Evolutionary conservation across 257 asterid species (phyloP).

Genomic region (Penstemon newberryi): DNA sequence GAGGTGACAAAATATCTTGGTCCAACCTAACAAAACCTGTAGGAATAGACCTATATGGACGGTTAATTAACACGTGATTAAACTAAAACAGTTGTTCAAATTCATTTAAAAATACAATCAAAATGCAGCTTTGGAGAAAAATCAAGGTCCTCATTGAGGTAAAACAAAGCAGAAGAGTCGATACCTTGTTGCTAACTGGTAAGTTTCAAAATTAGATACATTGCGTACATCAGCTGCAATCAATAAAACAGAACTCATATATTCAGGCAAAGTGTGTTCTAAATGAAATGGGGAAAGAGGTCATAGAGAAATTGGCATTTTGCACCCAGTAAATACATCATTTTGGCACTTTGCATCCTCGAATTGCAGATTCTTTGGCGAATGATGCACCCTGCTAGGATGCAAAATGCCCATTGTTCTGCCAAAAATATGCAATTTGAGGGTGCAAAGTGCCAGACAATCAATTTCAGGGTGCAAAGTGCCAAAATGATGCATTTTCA

Average conservation of each 20-base stretch:
- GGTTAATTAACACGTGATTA: slow-evolving; percentile 32
- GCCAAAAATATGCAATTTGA: too few species aligned
- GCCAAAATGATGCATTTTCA: too few species aligned
- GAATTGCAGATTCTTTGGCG: too few species aligned
- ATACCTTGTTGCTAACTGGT: slow-evolving; percentile 63
- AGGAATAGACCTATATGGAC: slow-evolving; percentile 57
- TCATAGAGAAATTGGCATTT: not conserved
- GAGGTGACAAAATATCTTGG: slow-evolving; percentile 86
- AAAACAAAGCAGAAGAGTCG: slow-evolving; percentile 4
- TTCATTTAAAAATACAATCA: slow-evolving; percentile 3
- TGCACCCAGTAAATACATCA: too few species aligned
- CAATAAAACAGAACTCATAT: slow-evolving; percentile 11
- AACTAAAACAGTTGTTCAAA: slow-evolving; percentile 18
- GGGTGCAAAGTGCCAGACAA: too few species aligned
- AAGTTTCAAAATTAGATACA: slow-evolving; percentile 56
- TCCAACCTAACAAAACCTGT: slow-evolving; percentile 81
- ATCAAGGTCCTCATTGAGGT: not conserved
- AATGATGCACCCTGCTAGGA: too few species aligned
- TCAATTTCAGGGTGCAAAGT: too few species aligned
- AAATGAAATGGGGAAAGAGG: not conserved
- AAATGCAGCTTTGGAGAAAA: not conserved
- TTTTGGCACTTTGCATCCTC: too few species aligned
- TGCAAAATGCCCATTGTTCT: too few species aligned
- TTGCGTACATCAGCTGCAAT: slow-evolving; percentile 56
- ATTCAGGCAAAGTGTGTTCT: not conserved